phyloP scores from a whole-genome alignment of 2,329 filamentous ascomycete genomes.

The Boeremia exigua region DNA sequence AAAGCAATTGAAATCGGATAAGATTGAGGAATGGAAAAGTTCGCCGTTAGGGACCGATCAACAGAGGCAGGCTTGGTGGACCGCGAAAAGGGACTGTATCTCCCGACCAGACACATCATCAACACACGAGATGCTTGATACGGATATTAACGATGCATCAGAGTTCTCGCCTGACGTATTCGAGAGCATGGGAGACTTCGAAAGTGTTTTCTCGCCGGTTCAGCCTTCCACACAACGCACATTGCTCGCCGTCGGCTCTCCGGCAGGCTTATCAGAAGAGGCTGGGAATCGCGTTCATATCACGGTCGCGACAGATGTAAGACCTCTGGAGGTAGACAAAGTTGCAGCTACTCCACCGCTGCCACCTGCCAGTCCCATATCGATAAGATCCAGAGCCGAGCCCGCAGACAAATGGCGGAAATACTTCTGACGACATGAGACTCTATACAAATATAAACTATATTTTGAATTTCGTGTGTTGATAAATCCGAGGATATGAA shows the following conservation, averaged over 20 bases:
- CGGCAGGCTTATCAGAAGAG: no score
- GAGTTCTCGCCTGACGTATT: neutral
- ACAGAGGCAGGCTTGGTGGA: conserved; percentile 25
- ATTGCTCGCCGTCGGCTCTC: neutral
- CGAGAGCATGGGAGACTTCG: neutral
- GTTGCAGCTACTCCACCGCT: neutral
- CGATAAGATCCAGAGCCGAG: no score
- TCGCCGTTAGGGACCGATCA: conserved; percentile 20
- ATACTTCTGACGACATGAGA: conserved; percentile 5
- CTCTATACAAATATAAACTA: no score
- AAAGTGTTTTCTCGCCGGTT: neutral
- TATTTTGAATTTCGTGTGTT: no score
- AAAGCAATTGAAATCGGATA: conserved; percentile 27
- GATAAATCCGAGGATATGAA: no score
- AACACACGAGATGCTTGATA: neutral
- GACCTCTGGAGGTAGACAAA: neutral
- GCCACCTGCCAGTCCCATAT: neutral
- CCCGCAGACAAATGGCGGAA: neutral
- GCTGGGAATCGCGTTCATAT: no score
- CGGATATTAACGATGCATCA: neutral
- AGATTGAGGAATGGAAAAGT: conserved; percentile 31
- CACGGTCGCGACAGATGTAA: neutral
- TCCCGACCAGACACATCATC: neutral
- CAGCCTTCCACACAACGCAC: neutral
- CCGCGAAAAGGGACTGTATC: conserved; percentile 6